A percentile compares a stretch with the other conserved stretches of the same genome.
phyloP scores from a whole-genome alignment of 2,329 filamentous ascomycete species.

The Fulvia fulva region DNA sequence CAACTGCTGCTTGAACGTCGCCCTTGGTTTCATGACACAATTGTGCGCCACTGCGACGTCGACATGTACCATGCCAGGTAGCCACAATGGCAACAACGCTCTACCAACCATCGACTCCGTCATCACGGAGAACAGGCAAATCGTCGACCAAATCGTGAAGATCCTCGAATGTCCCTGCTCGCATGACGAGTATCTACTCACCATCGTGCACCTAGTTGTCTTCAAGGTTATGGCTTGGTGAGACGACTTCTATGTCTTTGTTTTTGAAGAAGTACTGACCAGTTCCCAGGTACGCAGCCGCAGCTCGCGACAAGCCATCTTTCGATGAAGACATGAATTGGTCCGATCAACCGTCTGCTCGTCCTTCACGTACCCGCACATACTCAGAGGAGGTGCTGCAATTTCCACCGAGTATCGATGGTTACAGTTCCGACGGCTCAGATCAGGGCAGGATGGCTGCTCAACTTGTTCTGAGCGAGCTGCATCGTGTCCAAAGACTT shows the following conservation, averaged over 20 bases:
- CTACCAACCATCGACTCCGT: conserved; percentile 18
- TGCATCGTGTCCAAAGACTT: conserved; percentile 32
- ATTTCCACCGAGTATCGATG: neutral
- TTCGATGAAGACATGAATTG: neutral
- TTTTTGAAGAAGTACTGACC: neutral
- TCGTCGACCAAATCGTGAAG: conserved; percentile 28
- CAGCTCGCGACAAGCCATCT: conserved; percentile 14
- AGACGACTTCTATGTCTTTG: neutral
- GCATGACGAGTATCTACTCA: conserved; percentile 33
- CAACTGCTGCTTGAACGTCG: neutral
- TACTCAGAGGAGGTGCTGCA: neutral
- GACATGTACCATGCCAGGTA: neutral
- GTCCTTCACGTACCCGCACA: neutral
- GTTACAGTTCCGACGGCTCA: conserved; percentile 19
- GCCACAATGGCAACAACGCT: neutral
- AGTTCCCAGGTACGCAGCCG: conserved; percentile 29
- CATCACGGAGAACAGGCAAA: conserved; percentile 29
- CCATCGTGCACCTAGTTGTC: conserved; percentile 33
- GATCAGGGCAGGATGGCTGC: conserved; percentile 28
- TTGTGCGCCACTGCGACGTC: neutral
- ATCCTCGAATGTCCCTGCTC: conserved; percentile 37
- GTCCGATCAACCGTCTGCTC: neutral
- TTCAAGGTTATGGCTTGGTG: conserved; percentile 32
- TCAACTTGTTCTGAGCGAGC: conserved; percentile 36
- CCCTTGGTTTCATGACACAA: neutral